These are phyloP conservation scores for Hypsizygus ulmarius DNA, from an alignment of 1,284 basidiomycete species.

Conservation along the genomic window DNA sequence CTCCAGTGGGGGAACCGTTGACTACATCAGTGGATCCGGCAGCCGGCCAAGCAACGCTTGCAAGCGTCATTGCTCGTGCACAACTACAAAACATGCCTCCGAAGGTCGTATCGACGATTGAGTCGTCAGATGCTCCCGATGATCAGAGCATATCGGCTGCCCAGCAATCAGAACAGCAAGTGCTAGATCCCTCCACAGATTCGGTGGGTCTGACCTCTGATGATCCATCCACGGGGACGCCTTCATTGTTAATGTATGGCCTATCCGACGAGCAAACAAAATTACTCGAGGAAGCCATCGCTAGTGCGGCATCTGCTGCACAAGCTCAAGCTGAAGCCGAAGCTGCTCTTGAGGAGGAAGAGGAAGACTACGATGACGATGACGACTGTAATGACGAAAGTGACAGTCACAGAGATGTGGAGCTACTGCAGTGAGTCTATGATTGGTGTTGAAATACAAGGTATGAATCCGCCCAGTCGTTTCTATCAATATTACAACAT, in stretches of 20 bases:
- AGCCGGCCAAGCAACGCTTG: constrained; percentile 58
- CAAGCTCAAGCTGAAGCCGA: constrained; percentile 74
- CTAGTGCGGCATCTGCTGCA: constrained; percentile 65
- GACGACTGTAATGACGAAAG: constrained; percentile 29
- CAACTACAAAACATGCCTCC: constrained; percentile 45
- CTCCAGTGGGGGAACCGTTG: constrained; percentile 33
- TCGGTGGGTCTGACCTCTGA: not conserved
- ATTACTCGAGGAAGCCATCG: constrained; percentile 65
- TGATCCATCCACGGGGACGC: constrained; percentile 16
- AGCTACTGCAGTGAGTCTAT: constrained; percentile 5
- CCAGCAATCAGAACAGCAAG: not conserved
- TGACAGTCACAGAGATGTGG: constrained; percentile 20
- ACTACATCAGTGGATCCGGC: constrained; percentile 39
- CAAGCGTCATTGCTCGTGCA: constrained; percentile 63
- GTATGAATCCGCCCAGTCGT: constrained; percentile 6
- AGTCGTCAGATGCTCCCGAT: not conserved
- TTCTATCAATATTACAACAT: constrained; percentile 15
- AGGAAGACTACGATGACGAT: constrained; percentile 51
- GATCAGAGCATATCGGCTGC: not conserved
- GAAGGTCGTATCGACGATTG: constrained; percentile 4
- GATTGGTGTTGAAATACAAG: constrained; percentile 6
- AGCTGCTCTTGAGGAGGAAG: constrained; percentile 65
- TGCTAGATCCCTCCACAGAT: not conserved
- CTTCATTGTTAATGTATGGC: constrained; percentile 58
- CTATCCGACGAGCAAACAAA: constrained; percentile 67